Conservation (phyloP, 1,284 basidiomycete species). For the Fomitopsis schrenkii region DNA sequence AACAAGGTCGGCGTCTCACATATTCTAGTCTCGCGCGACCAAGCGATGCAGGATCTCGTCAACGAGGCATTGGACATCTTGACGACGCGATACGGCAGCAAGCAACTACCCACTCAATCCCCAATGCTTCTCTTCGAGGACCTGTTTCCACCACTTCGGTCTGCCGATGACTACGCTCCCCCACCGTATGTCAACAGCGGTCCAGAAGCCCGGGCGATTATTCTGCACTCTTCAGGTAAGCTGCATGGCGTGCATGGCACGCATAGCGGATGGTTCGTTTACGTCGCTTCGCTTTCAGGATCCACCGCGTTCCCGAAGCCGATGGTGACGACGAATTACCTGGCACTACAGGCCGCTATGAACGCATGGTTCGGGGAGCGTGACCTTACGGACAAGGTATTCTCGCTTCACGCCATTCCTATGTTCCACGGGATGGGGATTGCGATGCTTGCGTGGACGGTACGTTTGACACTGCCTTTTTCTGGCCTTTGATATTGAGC, state of each 20-base stretch:
- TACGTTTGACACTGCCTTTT: neutral
- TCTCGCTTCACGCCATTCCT: slow-evolving; percentile 18
- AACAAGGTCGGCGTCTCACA: slow-evolving; percentile 19
- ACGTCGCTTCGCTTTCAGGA: slow-evolving; percentile 9
- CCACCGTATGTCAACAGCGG: neutral
- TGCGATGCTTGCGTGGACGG: slow-evolving; percentile 5
- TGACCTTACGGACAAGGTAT: slow-evolving; percentile 14
- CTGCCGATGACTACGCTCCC: neutral
- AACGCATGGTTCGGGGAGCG: slow-evolving; percentile 11
- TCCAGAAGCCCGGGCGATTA: slow-evolving; percentile 14
- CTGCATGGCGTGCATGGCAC: neutral
- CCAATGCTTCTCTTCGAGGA: slow-evolving; percentile 20
- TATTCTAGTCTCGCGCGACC: slow-evolving; percentile 26
- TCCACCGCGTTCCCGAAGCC: slow-evolving; percentile 26
- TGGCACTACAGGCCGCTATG: slow-evolving; percentile 2
- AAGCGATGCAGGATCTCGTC: slow-evolving; percentile 19
- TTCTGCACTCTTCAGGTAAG: slow-evolving; percentile 29
- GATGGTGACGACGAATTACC: slow-evolving; percentile 11
- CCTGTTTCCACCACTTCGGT: slow-evolving; percentile 8
- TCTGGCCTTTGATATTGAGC: too few species aligned
- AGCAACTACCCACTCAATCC: neutral
- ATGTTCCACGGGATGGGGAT: slow-evolving; percentile 21
- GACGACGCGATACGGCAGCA: neutral
- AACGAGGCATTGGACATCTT: neutral
- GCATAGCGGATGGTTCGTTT: too few species aligned